A percentile compares a stretch with the other conserved stretches of the same genome.
Conservation (phyloP, 1,139 yeast species). For the Blastobotrys proliferans region DNA sequence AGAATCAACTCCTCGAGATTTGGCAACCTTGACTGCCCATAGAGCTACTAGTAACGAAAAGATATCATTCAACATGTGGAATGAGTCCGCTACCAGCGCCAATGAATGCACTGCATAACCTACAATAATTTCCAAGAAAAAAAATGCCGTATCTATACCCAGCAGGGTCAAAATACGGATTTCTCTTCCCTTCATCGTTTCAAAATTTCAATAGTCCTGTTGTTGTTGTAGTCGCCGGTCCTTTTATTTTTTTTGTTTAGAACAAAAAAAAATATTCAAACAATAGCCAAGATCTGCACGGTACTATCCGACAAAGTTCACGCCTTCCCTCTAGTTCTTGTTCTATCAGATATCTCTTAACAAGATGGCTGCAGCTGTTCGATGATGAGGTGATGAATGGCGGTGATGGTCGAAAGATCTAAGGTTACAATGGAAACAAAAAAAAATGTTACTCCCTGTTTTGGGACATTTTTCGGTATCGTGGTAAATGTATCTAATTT, state of each 20-base stretch:
- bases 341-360: too few species aligned
- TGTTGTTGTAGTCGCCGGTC: too few species aligned
- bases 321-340: too few species aligned
- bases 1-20: slow-evolving; percentile 76
- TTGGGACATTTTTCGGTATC: too few species aligned
- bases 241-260: slow-evolving; percentile 2
- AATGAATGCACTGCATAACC: slow-evolving; percentile 90
- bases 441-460: too few species aligned
- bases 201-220: too few species aligned
- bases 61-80: slow-evolving; percentile 96
- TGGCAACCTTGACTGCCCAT: slow-evolving; percentile 94
- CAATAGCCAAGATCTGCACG: background rate
- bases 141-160: slow-evolving; percentile 74
- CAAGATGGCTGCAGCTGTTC: too few species aligned
- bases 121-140: slow-evolving; percentile 76
- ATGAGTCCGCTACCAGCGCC: slow-evolving; percentile 92
- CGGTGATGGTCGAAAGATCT: too few species aligned
- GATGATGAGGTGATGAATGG: too few species aligned
- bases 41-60: slow-evolving; percentile 84
- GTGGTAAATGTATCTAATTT: too few species aligned
- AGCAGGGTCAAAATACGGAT: slow-evolving; percentile 68
- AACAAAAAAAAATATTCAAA: background rate
- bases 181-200: slow-evolving; percentile 51
- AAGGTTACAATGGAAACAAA: too few species aligned
- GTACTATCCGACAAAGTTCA: too few species aligned